Percentiles rank a stretch among this genome's conserved stretches.
phyloP scores from a whole-genome alignment of 192 early-diverging fungal species.

The Dimargaris cristalligena region DNA sequence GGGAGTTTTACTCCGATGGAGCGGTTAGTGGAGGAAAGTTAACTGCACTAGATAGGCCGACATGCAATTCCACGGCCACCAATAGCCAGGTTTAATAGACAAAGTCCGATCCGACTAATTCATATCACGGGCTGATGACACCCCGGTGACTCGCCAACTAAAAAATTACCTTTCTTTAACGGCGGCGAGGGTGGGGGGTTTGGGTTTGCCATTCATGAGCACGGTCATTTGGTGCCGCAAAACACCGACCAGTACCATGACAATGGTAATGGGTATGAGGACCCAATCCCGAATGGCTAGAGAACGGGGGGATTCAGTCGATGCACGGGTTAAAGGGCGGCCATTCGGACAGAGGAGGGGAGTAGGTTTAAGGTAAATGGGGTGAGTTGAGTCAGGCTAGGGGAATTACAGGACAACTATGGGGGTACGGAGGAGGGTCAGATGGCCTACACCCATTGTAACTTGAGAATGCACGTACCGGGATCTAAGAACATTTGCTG shows the following conservation, averaged over 20 bases:
- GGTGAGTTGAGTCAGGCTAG: background rate
- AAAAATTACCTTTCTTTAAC: constrained; percentile 65
- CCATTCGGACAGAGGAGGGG: background rate
- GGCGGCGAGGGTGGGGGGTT: constrained; percentile 57
- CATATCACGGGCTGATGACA: too few relatives aligned
- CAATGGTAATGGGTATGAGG: constrained; percentile 87
- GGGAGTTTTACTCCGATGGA: too few relatives aligned
- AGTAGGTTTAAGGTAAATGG: background rate
- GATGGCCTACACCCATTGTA: background rate
- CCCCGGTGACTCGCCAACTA: too few relatives aligned
- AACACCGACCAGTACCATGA: constrained; percentile 95
- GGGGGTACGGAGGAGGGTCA: too few relatives aligned
- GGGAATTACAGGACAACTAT: background rate
- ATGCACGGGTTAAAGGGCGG: background rate
- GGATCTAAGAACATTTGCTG: constrained; percentile 55
- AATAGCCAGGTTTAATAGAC: too few relatives aligned
- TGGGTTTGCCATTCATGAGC: constrained; percentile 68
- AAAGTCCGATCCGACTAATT: too few relatives aligned
- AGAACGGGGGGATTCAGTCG: background rate
- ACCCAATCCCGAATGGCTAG: constrained; percentile 81
- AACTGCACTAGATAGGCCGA: too few relatives aligned
- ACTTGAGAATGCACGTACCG: constrained; percentile 15
- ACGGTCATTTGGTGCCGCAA: constrained; percentile 82
- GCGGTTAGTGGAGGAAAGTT: too few relatives aligned
- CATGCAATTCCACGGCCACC: too few relatives aligned